These are phyloP conservation scores for Fremontodendron californicum DNA, from an alignment of 345 rosid species.

Conservation along the genomic window DNA sequence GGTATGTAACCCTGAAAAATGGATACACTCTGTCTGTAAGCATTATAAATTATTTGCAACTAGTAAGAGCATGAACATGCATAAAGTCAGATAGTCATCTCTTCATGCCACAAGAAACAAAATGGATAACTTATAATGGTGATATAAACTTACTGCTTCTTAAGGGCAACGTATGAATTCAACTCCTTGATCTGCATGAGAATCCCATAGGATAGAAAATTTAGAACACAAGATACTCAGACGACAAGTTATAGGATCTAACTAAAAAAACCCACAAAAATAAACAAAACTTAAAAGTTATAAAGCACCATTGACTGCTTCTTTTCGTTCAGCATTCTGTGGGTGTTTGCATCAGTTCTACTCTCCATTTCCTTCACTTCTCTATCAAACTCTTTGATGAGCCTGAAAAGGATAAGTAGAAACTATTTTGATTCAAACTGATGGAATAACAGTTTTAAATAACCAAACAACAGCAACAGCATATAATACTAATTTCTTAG, in stretches of 20 bases:
- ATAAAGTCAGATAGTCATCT: not conserved
- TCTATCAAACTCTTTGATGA: constrained; percentile 86
- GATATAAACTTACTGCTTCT: constrained; percentile 55
- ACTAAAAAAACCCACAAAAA: not conserved
- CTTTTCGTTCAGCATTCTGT: constrained; percentile 67
- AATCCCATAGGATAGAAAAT: constrained; percentile 19
- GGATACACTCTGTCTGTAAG: not conserved
- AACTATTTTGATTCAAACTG: not conserved
- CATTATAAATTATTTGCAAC: not conserved
- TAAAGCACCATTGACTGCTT: constrained; percentile 73
- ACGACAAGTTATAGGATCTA: not conserved
- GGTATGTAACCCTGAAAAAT: not conserved
- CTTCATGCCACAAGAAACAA: not conserved
- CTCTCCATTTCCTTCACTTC: constrained; percentile 70
- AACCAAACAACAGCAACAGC: not conserved
- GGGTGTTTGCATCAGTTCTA: constrained; percentile 57
- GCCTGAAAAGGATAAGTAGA: constrained; percentile 46
- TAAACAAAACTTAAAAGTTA: not conserved
- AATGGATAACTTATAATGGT: not conserved
- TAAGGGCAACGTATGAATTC: constrained; percentile 75
- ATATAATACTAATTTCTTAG: not conserved
- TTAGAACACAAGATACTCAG: not conserved
- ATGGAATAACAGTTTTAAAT: not conserved
- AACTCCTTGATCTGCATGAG: constrained; percentile 68
- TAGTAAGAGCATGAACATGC: not conserved